Conservation (phyloP, 352 stramenopile species). For the Phytophthora fragariaefolia region DNA sequence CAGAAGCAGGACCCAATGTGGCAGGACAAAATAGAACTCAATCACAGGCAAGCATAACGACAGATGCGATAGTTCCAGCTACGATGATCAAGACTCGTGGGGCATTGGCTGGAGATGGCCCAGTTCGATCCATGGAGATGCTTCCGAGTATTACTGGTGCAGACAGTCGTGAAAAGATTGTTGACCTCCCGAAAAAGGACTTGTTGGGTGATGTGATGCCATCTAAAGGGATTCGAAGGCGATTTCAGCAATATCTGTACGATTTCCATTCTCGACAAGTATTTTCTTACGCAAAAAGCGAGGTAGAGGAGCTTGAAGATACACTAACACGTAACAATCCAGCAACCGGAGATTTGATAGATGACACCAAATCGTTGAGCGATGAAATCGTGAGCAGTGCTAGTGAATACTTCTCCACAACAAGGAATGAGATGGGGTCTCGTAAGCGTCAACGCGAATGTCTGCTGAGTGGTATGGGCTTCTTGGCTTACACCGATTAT, state of each 20-base stretch:
- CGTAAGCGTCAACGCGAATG: constrained; percentile 30
- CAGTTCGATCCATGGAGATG: constrained; percentile 6
- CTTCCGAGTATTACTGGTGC: constrained; percentile 13
- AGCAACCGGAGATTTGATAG: background rate
- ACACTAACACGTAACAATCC: background rate
- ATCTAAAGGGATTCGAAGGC: constrained; percentile 38
- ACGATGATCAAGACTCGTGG: constrained; percentile 12
- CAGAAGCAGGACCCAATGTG: background rate
- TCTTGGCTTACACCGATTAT: constrained; percentile 42
- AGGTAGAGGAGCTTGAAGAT: constrained; percentile 21
- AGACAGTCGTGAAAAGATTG: background rate
- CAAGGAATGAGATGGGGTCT: background rate
- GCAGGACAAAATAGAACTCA: background rate
- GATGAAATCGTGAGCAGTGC: background rate
- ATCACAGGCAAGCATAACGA: background rate
- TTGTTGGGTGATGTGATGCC: background rate
- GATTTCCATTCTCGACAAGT: constrained; percentile 68
- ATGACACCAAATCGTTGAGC: background rate
- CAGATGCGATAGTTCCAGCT: background rate
- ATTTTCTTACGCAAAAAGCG: constrained; percentile 49
- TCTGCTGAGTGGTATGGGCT: constrained; percentile 36
- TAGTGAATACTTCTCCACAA: background rate
- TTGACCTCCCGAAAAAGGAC: background rate
- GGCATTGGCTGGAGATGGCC: constrained; percentile 1
- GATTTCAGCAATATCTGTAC: constrained; percentile 59